Evolutionary conservation across 495 filamentous ascomycete species (phyloP).

Genomic region (Penicillium psychrofluorescens): DNA sequence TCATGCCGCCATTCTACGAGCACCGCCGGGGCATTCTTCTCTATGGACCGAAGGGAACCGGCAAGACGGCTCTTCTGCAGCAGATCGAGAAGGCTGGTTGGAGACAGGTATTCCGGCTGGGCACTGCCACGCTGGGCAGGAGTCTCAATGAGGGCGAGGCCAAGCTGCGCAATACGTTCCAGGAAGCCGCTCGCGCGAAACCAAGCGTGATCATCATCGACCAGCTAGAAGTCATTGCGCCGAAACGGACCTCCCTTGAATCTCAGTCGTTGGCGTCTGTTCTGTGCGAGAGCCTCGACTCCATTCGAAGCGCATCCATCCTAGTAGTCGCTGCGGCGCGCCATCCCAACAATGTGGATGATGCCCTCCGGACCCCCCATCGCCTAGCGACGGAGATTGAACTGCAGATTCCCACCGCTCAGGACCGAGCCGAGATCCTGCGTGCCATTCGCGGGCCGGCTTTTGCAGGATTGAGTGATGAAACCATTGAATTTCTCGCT

Average conservation of each 20-base stretch:
- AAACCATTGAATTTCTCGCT: conserved; percentile 39
- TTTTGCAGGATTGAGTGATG: conserved; percentile 21
- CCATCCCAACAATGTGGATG: conserved; percentile 67
- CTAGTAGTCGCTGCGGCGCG: conserved; percentile 70
- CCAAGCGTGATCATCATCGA: conserved; percentile 83
- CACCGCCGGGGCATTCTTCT: conserved; percentile 57
- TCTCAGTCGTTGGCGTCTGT: conserved; percentile 27
- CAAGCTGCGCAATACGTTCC: conserved; percentile 62
- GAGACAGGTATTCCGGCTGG: conserved; percentile 57
- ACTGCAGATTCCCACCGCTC: conserved; percentile 69
- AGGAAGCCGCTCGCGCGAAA: conserved; percentile 59
- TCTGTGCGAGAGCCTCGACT: conserved; percentile 39
- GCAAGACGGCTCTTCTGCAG: conserved; percentile 66
- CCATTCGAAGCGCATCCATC: conserved; percentile 38
- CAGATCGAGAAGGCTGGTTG: conserved; percentile 61
- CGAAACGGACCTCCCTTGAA: conserved; percentile 44
- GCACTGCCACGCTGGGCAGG: conserved; percentile 43
- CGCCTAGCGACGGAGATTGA: conserved; percentile 68
- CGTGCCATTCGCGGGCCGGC: conserved; percentile 30
- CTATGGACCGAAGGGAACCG: conserved; percentile 76
- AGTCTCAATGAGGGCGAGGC: conserved; percentile 36
- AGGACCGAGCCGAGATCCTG: conserved; percentile 70
- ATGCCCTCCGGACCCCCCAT: conserved; percentile 57
- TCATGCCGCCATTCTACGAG: conserved; percentile 37
- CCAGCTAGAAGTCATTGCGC: conserved; percentile 67